phyloP scores from a whole-genome alignment of 179 eudicot genomes.

The Spergularia azorica region DNA sequence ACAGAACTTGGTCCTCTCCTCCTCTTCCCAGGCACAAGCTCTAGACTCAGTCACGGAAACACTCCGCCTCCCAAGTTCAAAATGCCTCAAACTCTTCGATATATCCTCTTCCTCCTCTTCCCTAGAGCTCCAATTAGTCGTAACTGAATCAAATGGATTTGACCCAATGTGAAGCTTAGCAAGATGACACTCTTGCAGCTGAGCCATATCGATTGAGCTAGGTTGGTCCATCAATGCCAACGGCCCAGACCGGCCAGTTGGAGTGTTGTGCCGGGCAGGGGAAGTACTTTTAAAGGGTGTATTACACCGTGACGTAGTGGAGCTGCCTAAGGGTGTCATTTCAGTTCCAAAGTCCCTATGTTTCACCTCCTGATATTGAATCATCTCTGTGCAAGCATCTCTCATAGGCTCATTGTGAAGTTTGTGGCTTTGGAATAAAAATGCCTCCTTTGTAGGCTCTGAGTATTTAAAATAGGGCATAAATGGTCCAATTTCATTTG shows the following conservation, averaged over 20 bases:
- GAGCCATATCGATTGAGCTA: conserved; percentile 36
- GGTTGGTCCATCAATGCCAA: conserved; percentile 32
- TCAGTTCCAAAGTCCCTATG: conserved; percentile 88
- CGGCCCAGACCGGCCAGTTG: conserved; percentile 63
- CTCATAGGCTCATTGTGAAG: conserved; percentile 36
- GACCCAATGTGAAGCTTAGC: conserved; percentile 62
- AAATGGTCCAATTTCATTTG: conserved; percentile 51
- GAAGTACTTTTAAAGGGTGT: conserved; percentile 75
- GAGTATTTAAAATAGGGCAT: conserved; percentile 44
- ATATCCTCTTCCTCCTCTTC: conserved; percentile 94
- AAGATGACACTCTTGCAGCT: conserved; percentile 61
- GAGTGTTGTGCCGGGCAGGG: conserved; percentile 82
- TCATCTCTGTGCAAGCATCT: conserved; percentile 44
- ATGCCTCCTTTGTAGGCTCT: conserved; percentile 61
- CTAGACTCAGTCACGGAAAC: conserved; percentile 65
- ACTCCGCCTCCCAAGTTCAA: conserved; percentile 65
- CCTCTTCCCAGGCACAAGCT: conserved; percentile 69
- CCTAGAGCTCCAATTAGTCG: conserved; percentile 76
- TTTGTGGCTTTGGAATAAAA: conserved; percentile 51
- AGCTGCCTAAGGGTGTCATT: conserved; percentile 89
- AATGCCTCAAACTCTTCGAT: conserved; percentile 91
- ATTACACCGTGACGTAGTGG: conserved; percentile 75
- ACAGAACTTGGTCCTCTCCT: conserved; percentile 70
- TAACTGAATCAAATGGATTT: conserved; percentile 48
- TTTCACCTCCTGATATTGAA: conserved; percentile 39